Evolutionary conservation across 75 land plant genomes (phyloP).

Genomic region (Sequoia sempervirens): DNA sequence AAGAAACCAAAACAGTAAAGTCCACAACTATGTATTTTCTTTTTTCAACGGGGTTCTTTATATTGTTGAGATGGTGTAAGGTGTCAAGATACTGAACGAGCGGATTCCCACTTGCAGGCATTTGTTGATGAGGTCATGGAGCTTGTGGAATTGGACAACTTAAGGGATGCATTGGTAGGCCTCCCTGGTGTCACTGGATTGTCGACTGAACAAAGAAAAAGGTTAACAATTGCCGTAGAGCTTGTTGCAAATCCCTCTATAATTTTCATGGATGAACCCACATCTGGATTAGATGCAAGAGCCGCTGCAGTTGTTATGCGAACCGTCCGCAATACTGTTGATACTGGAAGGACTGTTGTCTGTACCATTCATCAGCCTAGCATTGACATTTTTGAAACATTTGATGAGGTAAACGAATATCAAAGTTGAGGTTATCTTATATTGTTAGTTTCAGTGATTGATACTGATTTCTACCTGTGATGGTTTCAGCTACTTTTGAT

Average conservation of each 20-base stretch:
- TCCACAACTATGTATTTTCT: neutral
- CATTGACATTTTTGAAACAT: slow-evolving; percentile 82
- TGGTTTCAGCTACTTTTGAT: slow-evolving; percentile 54
- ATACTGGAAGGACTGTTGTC: slow-evolving; percentile 83
- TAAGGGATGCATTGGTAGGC: slow-evolving; percentile 73
- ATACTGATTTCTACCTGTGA: neutral
- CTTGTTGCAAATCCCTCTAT: slow-evolving; percentile 92
- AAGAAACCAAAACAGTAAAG: slow-evolving; percentile 50
- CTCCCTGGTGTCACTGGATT: slow-evolving; percentile 78
- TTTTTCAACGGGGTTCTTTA: neutral
- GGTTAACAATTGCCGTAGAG: slow-evolving; percentile 81
- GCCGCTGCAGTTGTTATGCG: slow-evolving; percentile 90
- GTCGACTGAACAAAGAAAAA: slow-evolving; percentile 84
- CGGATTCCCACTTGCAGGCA: slow-evolving; percentile 20
- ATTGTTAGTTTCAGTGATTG: slow-evolving; percentile 2
- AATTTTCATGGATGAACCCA: slow-evolving; percentile 91
- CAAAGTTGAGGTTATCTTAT: neutral
- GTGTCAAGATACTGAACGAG: neutral
- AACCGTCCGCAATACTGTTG: slow-evolving; percentile 83
- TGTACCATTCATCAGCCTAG: slow-evolving; percentile 85
- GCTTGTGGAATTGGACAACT: slow-evolving; percentile 61
- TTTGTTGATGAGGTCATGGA: slow-evolving; percentile 86
- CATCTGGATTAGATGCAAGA: slow-evolving; percentile 79
- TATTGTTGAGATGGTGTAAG: neutral
- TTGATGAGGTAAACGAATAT: slow-evolving; percentile 61